These are phyloP conservation scores for Xylariomycetidae sp. DNA, from an alignment of 2,329 filamentous ascomycete species.

Conservation along the genomic window DNA sequence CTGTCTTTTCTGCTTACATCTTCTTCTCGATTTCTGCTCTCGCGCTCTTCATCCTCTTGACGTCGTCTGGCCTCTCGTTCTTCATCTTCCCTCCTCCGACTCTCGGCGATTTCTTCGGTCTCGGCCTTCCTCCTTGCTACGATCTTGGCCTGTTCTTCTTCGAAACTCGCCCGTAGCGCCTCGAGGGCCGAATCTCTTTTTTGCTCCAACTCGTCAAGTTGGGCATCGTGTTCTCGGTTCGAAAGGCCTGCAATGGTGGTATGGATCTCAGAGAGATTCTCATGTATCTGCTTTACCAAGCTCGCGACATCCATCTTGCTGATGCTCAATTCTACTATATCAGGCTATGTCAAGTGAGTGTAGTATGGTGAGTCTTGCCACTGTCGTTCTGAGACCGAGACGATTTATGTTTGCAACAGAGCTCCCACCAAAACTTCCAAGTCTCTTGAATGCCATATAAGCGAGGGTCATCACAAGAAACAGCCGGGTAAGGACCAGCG, in stretches of 20 bases:
- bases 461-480: too few relatives aligned
- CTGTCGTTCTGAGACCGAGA: too few relatives aligned
- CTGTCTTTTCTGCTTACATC: neutral
- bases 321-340: neutral
- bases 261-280: constrained; percentile 4
- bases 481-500: too few relatives aligned
- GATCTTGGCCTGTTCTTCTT: neutral
- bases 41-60: constrained; percentile 3
- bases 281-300: constrained; percentile 4
- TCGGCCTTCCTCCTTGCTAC: neutral
- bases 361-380: too few relatives aligned
- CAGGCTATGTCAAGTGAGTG: too few relatives aligned
- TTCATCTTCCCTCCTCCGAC: constrained; percentile 3
- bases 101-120: neutral
- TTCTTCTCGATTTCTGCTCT: neutral
- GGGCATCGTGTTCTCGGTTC: constrained; percentile 1
- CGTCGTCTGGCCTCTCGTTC: constrained; percentile 3
- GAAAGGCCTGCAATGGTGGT: constrained; percentile 1
- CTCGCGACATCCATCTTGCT: constrained; percentile 2
- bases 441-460: too few relatives aligned
- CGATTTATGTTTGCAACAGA: too few relatives aligned
- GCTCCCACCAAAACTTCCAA: too few relatives aligned
- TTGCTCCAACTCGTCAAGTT: constrained; percentile 3
- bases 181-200: constrained; percentile 1
- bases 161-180: neutral